phyloP scores from a whole-genome alignment of 2,329 filamentous ascomycete species.

The Macrophomina phaseolina region DNA sequence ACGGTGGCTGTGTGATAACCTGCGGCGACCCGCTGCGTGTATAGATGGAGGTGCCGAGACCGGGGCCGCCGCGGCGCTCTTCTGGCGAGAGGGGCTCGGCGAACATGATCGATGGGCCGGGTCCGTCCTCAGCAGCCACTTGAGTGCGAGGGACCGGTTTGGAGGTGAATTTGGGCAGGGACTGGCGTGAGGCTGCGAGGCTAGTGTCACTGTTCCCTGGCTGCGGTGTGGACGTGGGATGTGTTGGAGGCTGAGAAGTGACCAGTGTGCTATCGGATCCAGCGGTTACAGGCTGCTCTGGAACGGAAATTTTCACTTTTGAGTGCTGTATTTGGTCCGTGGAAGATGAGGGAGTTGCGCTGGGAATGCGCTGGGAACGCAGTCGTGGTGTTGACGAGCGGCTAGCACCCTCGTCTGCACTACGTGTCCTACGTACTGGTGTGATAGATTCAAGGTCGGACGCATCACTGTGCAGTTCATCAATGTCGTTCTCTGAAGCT shows the following conservation, averaged over 20 bases:
- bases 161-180: slow-evolving; percentile 71
- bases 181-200: slow-evolving; percentile 60
- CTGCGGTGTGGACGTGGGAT: background rate
- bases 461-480: background rate
- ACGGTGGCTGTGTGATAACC: background rate
- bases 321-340: background rate
- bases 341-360: background rate
- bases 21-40: slow-evolving; percentile 16
- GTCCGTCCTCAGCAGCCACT: slow-evolving; percentile 67
- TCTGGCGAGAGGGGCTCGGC: slow-evolving; percentile 45
- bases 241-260: slow-evolving; percentile 3
- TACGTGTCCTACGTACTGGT: slow-evolving; percentile 9
- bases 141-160: slow-evolving; percentile 73
- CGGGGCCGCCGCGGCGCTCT: slow-evolving; percentile 16
- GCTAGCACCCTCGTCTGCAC: slow-evolving; percentile 2
- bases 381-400: background rate
- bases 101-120: slow-evolving; percentile 78
- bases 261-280: slow-evolving; percentile 4
- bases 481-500: slow-evolving; percentile 36
- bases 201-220: slow-evolving; percentile 42
- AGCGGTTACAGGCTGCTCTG: background rate
- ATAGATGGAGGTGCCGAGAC: slow-evolving; percentile 16
- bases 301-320: background rate
- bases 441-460: background rate
- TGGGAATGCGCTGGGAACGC: background rate